These are phyloP conservation scores for Cronartium quercuum DNA, from an alignment of 1,284 basidiomycete species.

Conservation along the genomic window DNA sequence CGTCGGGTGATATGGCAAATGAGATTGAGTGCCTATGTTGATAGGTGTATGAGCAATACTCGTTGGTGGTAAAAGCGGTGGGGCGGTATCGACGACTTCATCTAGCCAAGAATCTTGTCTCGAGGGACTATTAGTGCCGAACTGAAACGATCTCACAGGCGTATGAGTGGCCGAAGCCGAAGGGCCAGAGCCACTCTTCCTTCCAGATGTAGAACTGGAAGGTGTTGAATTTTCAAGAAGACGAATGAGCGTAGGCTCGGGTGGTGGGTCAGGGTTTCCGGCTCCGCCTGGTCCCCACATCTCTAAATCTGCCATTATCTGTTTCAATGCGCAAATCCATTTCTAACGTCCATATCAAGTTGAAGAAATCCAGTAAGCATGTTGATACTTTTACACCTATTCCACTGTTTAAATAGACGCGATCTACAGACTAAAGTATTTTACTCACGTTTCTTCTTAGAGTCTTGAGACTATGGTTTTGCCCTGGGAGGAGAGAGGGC, in stretches of 20 bases:
- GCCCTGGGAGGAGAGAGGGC: conserved; percentile 48
- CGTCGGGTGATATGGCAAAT: neutral
- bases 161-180: neutral
- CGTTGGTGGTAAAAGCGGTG: neutral
- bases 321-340: conserved; percentile 37
- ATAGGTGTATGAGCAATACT: neutral
- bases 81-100: neutral
- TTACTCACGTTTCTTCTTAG: conserved; percentile 36
- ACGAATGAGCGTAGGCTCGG: conserved; percentile 15
- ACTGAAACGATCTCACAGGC: neutral
- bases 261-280: conserved; percentile 17
- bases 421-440: neutral
- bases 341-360: conserved; percentile 3
- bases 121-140: neutral
- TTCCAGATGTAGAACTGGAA: neutral
- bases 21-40: neutral
- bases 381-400: too few relatives aligned
- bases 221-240: conserved; percentile 4
- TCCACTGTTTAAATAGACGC: too few relatives aligned
- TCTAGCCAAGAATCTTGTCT: neutral
- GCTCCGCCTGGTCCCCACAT: conserved; percentile 23
- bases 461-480: conserved; percentile 67
- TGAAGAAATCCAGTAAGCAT: neutral
- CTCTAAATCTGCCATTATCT: conserved; percentile 22
- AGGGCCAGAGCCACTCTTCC: too few relatives aligned